These are phyloP conservation scores for Atkinsonella hypoxylon DNA, from an alignment of 2,329 filamentous ascomycete species.

Conservation along the genomic window DNA sequence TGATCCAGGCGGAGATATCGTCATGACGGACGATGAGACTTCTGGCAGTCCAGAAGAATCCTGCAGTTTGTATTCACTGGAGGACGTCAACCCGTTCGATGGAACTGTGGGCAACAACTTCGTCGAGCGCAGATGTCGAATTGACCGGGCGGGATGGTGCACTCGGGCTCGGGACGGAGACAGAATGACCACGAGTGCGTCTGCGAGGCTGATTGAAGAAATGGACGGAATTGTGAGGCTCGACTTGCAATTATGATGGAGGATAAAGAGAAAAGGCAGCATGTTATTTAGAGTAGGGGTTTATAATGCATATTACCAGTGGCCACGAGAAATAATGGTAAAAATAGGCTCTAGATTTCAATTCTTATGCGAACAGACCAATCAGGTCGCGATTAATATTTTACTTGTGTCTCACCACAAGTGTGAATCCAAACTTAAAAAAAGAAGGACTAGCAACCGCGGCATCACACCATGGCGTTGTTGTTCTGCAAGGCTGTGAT, in stretches of 20 bases:
- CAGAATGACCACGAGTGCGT: conserved; percentile 13
- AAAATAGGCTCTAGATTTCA: background rate
- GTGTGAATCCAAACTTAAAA: background rate
- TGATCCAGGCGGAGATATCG: conserved; percentile 19
- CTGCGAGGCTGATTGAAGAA: conserved; percentile 22
- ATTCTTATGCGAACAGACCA: conserved; percentile 1
- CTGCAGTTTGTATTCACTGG: background rate
- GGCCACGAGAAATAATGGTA: background rate
- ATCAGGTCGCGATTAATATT: background rate
- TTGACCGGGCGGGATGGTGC: conserved; percentile 6
- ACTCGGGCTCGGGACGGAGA: conserved; percentile 4
- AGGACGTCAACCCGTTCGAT: conserved; percentile 7
- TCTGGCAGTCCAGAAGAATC: background rate
- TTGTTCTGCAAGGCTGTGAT: too few species aligned
- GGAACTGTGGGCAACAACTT: conserved; percentile 6
- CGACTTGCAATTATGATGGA: conserved; percentile 23
- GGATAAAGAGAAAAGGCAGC: background rate
- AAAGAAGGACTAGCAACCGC: too few species aligned
- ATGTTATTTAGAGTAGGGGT: background rate
- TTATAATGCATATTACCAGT: too few species aligned
- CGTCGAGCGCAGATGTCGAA: conserved; percentile 4
- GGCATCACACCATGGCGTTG: too few species aligned
- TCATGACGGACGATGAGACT: conserved; percentile 13
- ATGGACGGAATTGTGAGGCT: conserved; percentile 24
- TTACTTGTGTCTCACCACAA: background rate